phyloP scores from a whole-genome alignment of 306 rosid genomes.

The Malus orientalis region DNA sequence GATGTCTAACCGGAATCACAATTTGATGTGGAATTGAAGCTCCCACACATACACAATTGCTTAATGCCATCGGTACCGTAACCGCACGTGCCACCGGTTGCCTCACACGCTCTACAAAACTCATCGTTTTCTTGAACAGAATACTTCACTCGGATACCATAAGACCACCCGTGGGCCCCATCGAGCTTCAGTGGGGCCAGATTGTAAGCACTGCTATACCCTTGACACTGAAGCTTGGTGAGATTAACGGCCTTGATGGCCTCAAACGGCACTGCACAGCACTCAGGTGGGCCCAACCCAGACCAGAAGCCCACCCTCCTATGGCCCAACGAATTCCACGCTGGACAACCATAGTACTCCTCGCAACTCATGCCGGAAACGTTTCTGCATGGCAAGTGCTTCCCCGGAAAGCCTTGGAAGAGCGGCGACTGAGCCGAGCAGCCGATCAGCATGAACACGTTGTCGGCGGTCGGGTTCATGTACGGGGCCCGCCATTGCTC shows the following conservation, averaged over 20 bases:
- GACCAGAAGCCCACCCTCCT: constrained; percentile 31
- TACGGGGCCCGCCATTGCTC: constrained; percentile 80
- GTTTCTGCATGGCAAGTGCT: constrained; percentile 83
- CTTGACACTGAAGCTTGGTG: constrained; percentile 74
- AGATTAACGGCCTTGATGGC: constrained; percentile 71
- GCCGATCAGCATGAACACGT: constrained; percentile 83
- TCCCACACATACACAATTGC: constrained; percentile 75
- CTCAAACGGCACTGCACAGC: constrained; percentile 70
- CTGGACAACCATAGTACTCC: constrained; percentile 78
- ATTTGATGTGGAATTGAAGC: constrained; percentile 65
- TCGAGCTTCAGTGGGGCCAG: constrained; percentile 74
- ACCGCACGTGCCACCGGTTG: constrained; percentile 91
- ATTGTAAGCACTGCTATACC: constrained; percentile 81
- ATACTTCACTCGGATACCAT: constrained; percentile 83
- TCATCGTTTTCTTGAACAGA: constrained; percentile 67
- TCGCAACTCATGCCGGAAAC: constrained; percentile 93
- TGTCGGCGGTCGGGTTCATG: constrained; percentile 69
- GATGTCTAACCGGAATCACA: constrained; percentile 64
- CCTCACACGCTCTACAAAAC: constrained; percentile 77
- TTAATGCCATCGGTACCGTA: constrained; percentile 59
- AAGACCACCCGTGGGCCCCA: constrained; percentile 72
- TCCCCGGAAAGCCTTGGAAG: constrained; percentile 85
- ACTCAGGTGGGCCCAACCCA: constrained; percentile 76
- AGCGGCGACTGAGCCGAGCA: constrained; percentile 82
- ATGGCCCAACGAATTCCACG: constrained; percentile 72